Percentiles rank a stretch among this genome's conserved stretches.
These are phyloP conservation scores for Penicillium psychrofluorescens DNA, from an alignment of 495 filamentous ascomycete genomes.

Conservation along the genomic window DNA sequence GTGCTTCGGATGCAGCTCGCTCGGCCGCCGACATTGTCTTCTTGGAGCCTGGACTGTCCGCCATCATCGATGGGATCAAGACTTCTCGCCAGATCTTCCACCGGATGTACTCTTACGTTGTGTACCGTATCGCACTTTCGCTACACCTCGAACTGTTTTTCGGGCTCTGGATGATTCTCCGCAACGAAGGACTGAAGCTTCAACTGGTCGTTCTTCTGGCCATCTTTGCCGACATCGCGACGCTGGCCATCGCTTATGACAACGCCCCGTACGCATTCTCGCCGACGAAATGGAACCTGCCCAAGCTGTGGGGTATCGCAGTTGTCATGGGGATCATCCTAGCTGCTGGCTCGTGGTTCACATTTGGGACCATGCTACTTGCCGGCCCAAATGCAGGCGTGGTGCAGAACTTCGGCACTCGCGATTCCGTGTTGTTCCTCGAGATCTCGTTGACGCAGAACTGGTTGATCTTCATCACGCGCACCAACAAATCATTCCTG, in stretches of 20 bases:
- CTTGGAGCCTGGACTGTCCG: conserved; percentile 81
- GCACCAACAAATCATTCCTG: conserved; percentile 83
- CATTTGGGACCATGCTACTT: conserved; percentile 68
- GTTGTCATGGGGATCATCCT: conserved; percentile 74
- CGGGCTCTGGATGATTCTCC: conserved; percentile 81
- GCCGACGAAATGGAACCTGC: conserved; percentile 91
- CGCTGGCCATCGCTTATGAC: conserved; percentile 88
- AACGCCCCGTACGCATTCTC: conserved; percentile 80
- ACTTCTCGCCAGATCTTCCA: conserved; percentile 94
- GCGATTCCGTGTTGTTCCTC: conserved; percentile 79
- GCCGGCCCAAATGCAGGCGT: conserved; percentile 66
- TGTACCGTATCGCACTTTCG: conserved; percentile 90
- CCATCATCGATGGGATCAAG: conserved; percentile 90
- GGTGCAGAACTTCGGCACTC: conserved; percentile 76
- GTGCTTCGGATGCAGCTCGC: conserved; percentile 85
- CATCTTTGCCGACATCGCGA: conserved; percentile 92
- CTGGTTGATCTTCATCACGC: conserved; percentile 95
- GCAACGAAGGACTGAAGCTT: conserved; percentile 77
- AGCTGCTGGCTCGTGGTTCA: conserved; percentile 77
- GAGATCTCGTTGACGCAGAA: conserved; percentile 89
- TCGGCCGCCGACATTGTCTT: conserved; percentile 94
- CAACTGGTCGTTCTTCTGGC: conserved; percentile 87
- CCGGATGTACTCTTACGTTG: conserved; percentile 94
- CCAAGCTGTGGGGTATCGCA: conserved; percentile 88
- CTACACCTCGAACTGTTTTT: conserved; percentile 86